A percentile compares a stretch with the other conserved stretches of the same genome.
Evolutionary conservation across 352 stramenopile species (phyloP).

Genomic region (Phytophthora meadii): DNA sequence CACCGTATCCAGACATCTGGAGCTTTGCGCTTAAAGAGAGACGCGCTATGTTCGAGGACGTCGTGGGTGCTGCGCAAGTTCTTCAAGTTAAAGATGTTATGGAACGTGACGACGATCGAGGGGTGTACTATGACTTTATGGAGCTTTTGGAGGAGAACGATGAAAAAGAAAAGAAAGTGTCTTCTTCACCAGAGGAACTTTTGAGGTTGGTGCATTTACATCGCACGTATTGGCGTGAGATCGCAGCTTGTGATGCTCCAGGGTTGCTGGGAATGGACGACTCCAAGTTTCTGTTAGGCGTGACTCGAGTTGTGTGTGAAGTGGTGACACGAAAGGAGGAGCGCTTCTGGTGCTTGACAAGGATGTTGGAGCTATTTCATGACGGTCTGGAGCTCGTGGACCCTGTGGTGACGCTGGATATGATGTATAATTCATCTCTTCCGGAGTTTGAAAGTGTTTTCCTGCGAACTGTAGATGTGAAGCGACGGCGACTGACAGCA

Average conservation of each 20-base stretch:
- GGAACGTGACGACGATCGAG: conserved; percentile 16
- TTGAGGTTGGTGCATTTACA: conserved; percentile 49
- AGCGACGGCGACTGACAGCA: conserved; percentile 35
- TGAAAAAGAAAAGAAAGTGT: not conserved
- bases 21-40: conserved; percentile 60
- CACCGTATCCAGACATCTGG: conserved; percentile 68
- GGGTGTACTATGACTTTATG: conserved; percentile 33
- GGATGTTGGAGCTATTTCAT: conserved; percentile 65
- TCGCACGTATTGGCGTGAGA: conserved; percentile 50
- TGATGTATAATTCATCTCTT: conserved; percentile 48
- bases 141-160: conserved; percentile 24
- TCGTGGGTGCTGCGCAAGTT: conserved; percentile 56
- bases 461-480: conserved; percentile 67
- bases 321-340: conserved; percentile 49
- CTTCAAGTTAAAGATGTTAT: conserved; percentile 43
- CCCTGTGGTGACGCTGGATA: conserved; percentile 39
- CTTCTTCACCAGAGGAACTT: conserved; percentile 19
- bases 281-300: conserved; percentile 35
- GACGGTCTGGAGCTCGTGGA: conserved; percentile 60
- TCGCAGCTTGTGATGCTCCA: conserved; percentile 32
- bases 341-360: conserved; percentile 79
- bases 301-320: conserved; percentile 50
- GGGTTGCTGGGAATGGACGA: conserved; percentile 53
- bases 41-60: conserved; percentile 69
- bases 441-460: conserved; percentile 69